These are phyloP conservation scores for Fulvia fulva DNA, from an alignment of 2,329 filamentous ascomycete genomes.

Conservation along the genomic window DNA sequence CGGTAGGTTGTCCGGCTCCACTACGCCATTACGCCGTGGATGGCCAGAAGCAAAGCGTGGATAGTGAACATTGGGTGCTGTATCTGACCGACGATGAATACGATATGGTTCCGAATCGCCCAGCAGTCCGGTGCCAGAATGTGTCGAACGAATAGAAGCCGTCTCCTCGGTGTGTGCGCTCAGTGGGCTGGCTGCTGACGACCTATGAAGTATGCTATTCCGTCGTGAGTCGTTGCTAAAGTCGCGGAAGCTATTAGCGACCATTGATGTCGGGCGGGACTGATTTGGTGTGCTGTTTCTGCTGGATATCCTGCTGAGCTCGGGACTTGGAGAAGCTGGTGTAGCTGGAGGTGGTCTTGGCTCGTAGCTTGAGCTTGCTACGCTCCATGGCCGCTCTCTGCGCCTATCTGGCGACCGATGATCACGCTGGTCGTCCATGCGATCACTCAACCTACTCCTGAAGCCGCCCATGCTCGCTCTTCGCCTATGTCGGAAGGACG, in stretches of 20 bases:
- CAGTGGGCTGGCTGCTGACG: constrained; percentile 28
- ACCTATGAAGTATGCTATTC: constrained; percentile 30
- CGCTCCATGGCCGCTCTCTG: constrained; percentile 35
- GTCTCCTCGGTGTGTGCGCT: constrained; percentile 34
- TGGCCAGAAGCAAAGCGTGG: constrained; percentile 60
- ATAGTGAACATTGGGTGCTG: constrained; percentile 35
- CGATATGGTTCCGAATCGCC: constrained; percentile 26
- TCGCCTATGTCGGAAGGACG: constrained; percentile 52
- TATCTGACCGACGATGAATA: constrained; percentile 32
- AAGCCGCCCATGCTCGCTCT: constrained; percentile 53
- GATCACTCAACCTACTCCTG: constrained; percentile 30
- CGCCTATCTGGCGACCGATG: constrained; percentile 45
- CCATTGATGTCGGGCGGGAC: constrained; percentile 31
- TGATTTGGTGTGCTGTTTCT: constrained; percentile 32
- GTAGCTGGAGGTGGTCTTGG: constrained; percentile 61
- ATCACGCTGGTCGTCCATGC: constrained; percentile 50
- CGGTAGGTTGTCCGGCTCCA: constrained; percentile 54
- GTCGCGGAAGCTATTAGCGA: constrained; percentile 32
- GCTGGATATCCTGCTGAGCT: constrained; percentile 46
- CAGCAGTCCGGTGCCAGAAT: constrained; percentile 31
- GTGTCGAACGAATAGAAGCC: constrained; percentile 30
- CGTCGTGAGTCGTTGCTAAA: constrained; percentile 28
- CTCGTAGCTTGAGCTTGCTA: constrained; percentile 35
- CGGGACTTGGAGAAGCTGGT: constrained; percentile 55
- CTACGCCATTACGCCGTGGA: constrained; percentile 60